Base-by-base conservation (phyloP, 371 early-diverging fungal genomes). In the Rhizopus arrhizus region DNA sequence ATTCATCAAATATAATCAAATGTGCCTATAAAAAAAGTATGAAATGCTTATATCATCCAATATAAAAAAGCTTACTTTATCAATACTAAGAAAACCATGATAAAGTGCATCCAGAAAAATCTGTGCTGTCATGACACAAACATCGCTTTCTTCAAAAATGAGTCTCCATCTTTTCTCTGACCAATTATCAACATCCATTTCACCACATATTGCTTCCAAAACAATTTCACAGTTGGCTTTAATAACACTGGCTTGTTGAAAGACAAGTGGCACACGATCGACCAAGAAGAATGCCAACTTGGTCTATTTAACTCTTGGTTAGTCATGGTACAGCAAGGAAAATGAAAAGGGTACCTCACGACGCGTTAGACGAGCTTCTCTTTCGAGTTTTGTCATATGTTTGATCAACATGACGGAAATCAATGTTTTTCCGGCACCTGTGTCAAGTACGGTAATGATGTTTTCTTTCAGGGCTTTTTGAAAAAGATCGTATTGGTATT, bases 371-470 rank as follows among this genome's bases (percentile, higher is more conserved):
- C 76, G 66, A 38, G 62, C 75, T 47, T 64, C 47, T 53, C 62
- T 42, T 47, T 79, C 87, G 55, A 55, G 65, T 7, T 38, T 40
- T 2, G 74, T 78, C 67, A 91, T 85, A 54, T 91, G 78, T 65
- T 89, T 87, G 42, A 95, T 89, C 29, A 96, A 75, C 86, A 95
- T 80, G 38, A 88, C 87, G 0, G 96, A 88, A 32, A 95, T 91
- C 2, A 95, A 71, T 3, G 97, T 96, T 69, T 97, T 95, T n/a
- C 97, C 97, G 16, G 89, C 85, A 8, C 97, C 97, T 0, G 97
- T 96, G 58, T 94, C 92, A 52, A 97, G 75, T 2, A 95, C 92
- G 0, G 92, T 89, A 58, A 97, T 89, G 36, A 92, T 78, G 72
- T 96, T 97, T 4, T 78, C 74, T 5, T 75, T 62, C 31, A 77